These are phyloP conservation scores for Calophaca sinica DNA, from an alignment of 306 rosid species.

Conservation along the genomic window DNA sequence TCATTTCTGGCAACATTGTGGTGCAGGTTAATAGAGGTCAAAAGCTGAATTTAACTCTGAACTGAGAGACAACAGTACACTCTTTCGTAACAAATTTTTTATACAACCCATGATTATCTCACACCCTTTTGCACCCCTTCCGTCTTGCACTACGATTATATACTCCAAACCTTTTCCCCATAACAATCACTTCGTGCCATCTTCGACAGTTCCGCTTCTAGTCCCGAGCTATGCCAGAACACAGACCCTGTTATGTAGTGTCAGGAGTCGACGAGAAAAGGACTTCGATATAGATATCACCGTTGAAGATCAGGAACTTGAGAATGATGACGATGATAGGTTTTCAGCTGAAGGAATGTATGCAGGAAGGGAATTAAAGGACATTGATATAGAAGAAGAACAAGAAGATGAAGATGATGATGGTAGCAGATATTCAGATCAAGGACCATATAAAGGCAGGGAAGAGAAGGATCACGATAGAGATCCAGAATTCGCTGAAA, in stretches of 20 bases:
- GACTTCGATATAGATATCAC: conserved; percentile 46
- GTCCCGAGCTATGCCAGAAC: conserved; percentile 22
- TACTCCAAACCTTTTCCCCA: conserved; percentile 42
- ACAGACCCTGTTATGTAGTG: conserved; percentile 23
- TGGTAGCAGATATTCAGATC: conserved; percentile 46
- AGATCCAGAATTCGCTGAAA: conserved; percentile 88
- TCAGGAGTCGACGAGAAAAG: conserved; percentile 43
- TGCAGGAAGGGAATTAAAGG: conserved; percentile 53
- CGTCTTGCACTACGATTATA: conserved; percentile 43
- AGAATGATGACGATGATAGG: conserved; percentile 44
- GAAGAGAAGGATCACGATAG: conserved; percentile 68
- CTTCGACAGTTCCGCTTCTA: conserved; percentile 26
- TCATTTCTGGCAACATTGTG: conserved; percentile 16
- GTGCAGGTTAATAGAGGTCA: conserved; percentile 46
- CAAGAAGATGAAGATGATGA: conserved; percentile 41
- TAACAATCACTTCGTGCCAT: conserved; percentile 38
- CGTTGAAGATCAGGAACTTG: conserved; percentile 47
- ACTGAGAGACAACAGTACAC: background rate
- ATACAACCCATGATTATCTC: conserved; percentile 55
- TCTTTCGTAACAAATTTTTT: background rate
- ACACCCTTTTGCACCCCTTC: conserved; percentile 45
- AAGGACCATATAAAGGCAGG: conserved; percentile 57
- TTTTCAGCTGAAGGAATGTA: conserved; percentile 42
- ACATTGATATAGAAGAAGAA: conserved; percentile 46
- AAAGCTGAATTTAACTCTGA: conserved; percentile 17